Evolutionary conservation across 192 early-diverging fungal genomes (phyloP), one percentile per base, ranked within the genome.

Genomic region (Obelidium mucronatum): DNA sequence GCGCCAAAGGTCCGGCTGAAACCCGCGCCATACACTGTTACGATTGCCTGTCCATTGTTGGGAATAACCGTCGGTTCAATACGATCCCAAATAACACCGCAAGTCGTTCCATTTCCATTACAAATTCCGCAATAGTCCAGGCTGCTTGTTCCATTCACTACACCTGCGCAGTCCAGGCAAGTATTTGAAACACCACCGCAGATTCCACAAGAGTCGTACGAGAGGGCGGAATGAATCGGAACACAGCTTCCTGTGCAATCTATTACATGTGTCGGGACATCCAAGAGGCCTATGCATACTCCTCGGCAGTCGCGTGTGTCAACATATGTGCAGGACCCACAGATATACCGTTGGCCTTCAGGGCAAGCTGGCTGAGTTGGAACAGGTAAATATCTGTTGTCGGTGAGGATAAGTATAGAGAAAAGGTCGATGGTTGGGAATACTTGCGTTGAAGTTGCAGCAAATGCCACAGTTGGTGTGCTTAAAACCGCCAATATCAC

Each of bases 11-110:
- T 36, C 8, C 17, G 33, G 52, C 30, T 19, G 35, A 73, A 59
- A 0, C 70, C 70, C 28, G 70, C 52, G 11, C 70, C 70, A 39
- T 34, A 40, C 19, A 73, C n/a, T 35, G 60, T 26, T 4, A 73
- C 33, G 35, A 26, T 6, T 15, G 70, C 52, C 39, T 59, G 6
- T 35, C 51, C 55, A 34, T 30, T 56, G 26, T 59, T 59, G 13
- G 70, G 70, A 36, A 73, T 59, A 19, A 59, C 70, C n/a, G 56
- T 37, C 56, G 70, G 70, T 55, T 73, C 70, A 54, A 73, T 33
- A 17, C 35, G 36, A 19, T 54, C 33, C 53, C 44, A 40, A 17
- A 54, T 59, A 8, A 73, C 11, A 13, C 66, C 65, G 42, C 74
- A 75, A 2, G 74, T 42, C 52, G 40, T 55, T 30, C 74, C 74